A percentile compares a stretch with the other conserved stretches of the same genome.
Conservation (phyloP, 768 basidiomycete genomes). For the Naganishia vaughanmartiniae region DNA sequence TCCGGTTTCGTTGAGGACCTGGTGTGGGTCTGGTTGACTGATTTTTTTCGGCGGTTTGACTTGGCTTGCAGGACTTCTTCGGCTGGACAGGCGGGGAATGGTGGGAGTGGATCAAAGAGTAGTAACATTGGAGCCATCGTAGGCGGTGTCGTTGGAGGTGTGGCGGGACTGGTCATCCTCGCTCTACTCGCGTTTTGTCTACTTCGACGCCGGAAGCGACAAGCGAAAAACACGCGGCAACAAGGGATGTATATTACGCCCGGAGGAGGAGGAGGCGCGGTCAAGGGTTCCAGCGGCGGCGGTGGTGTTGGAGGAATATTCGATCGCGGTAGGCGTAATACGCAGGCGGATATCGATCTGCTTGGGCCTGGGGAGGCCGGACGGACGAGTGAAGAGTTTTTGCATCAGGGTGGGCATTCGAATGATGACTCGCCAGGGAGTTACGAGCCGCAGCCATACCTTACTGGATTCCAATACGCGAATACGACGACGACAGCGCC, state of each 20-base stretch:
- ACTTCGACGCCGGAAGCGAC: constrained; percentile 36
- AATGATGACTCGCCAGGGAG: constrained; percentile 24
- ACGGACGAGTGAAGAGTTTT: neutral
- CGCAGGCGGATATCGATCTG: constrained; percentile 22
- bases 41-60: neutral
- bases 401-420: neutral
- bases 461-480: constrained; percentile 4
- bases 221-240: constrained; percentile 26
- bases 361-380: constrained; percentile 8
- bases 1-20: neutral
- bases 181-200: constrained; percentile 49
- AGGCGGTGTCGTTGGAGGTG: constrained; percentile 50
- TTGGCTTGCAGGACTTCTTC: neutral
- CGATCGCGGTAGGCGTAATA: constrained; percentile 10
- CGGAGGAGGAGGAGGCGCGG: neutral
- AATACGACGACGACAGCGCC: neutral
- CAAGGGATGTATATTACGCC: neutral
- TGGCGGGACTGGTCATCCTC: constrained; percentile 49
- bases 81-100: constrained; percentile 2
- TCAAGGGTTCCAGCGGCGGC: neutral
- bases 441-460: constrained; percentile 10
- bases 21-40: no score
- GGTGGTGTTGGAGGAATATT: neutral
- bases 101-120: neutral
- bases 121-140: constrained; percentile 45